These are phyloP conservation scores for Paecilomyces variotii DNA, from an alignment of 2,329 filamentous ascomycete genomes.

Conservation along the genomic window DNA sequence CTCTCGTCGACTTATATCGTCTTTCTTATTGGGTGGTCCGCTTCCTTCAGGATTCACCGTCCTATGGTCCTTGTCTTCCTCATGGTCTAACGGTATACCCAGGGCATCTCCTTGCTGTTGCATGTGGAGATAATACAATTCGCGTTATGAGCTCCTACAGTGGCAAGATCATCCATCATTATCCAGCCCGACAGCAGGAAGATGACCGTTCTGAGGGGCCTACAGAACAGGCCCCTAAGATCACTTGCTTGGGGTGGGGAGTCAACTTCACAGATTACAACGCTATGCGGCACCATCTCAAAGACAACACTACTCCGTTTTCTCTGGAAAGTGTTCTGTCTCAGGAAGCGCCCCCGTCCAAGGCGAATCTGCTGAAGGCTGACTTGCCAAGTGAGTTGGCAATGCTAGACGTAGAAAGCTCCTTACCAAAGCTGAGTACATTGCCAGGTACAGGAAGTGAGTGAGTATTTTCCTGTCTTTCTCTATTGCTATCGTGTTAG, in stretches of 20 bases:
- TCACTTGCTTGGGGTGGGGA: slow-evolving; percentile 47
- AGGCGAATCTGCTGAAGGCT: slow-evolving; percentile 31
- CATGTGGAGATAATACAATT: slow-evolving; percentile 72
- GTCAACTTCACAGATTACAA: slow-evolving; percentile 47
- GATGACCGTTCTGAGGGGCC: slow-evolving; percentile 6
- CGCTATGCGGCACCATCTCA: slow-evolving; percentile 34
- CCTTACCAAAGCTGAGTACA: slow-evolving; percentile 67
- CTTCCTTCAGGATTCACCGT: background rate
- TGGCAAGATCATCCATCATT: slow-evolving; percentile 71
- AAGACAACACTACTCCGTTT: slow-evolving; percentile 24
- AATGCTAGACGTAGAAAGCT: slow-evolving; percentile 66
- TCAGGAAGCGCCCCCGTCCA: slow-evolving; percentile 29
- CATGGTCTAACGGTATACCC: background rate
- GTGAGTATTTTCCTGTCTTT: slow-evolving; percentile 18
- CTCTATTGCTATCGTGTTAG: slow-evolving; percentile 1
- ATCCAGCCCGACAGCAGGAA: slow-evolving; percentile 30
- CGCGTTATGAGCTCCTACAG: slow-evolving; percentile 72
- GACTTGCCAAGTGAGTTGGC: slow-evolving; percentile 67
- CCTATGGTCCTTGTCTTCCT: background rate
- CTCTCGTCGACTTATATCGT: background rate
- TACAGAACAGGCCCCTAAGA: slow-evolving; percentile 12
- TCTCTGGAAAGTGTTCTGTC: slow-evolving; percentile 36
- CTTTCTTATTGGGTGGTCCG: background rate
- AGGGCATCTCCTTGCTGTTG: slow-evolving; percentile 66
- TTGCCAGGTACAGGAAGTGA: slow-evolving; percentile 59